Evolutionary conservation across 2,329 filamentous ascomycete genomes (phyloP).

Genomic region (Aspergillus phoenicis): DNA sequence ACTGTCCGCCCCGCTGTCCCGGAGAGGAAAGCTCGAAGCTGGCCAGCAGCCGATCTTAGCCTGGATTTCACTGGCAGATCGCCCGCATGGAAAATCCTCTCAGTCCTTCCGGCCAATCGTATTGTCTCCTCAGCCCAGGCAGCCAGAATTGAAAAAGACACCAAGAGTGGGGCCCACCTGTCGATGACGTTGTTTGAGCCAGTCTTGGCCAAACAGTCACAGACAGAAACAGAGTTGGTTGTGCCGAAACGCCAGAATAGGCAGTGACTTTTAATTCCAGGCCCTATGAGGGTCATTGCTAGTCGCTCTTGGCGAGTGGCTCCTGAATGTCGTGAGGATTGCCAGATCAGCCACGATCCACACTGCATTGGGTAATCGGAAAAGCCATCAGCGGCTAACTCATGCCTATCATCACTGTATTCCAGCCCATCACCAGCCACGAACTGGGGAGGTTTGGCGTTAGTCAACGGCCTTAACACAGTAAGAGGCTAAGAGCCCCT

Average conservation of each 20-base stretch:
- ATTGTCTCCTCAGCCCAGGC: background rate
- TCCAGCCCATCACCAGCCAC: background rate
- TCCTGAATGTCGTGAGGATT: background rate
- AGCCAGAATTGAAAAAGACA: background rate
- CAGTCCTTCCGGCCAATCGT: background rate
- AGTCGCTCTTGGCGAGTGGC: background rate
- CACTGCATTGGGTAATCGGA: background rate
- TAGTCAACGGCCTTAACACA: background rate
- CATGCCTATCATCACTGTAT: background rate
- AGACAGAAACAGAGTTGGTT: background rate
- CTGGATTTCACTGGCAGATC: background rate
- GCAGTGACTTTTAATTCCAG: background rate
- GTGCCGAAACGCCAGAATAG: background rate
- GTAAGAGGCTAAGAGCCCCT: background rate
- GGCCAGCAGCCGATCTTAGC: background rate
- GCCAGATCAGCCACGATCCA: constrained; percentile 3
- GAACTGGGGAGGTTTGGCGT: background rate
- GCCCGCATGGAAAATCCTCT: background rate
- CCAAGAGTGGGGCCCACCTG: background rate
- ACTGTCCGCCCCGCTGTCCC: background rate
- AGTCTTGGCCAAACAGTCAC: background rate
- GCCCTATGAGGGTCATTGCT: background rate
- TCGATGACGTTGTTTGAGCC: background rate
- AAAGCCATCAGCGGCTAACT: background rate
- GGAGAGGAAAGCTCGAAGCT: background rate